A percentile compares a stretch with the other conserved stretches of the same genome.
Conservation (phyloP, 176 grass and related monocot genomes). For the Rhipidocladum racemiflorum region DNA sequence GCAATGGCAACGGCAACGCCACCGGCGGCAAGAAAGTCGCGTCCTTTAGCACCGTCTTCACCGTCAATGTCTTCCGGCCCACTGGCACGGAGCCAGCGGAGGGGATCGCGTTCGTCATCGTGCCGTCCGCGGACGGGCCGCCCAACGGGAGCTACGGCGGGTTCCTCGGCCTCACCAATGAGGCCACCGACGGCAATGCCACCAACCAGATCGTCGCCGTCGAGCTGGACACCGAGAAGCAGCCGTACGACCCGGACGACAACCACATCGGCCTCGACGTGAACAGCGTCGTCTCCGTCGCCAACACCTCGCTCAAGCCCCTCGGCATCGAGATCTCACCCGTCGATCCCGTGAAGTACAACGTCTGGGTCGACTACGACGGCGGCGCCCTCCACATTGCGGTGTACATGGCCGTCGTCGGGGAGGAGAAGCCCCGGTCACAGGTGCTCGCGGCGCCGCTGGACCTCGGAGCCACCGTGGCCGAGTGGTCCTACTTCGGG, state of each 20-base stretch:
- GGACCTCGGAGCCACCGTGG: slow-evolving; percentile 37
- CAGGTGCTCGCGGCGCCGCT: slow-evolving; percentile 49
- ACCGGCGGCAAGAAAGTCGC: slow-evolving; percentile 29
- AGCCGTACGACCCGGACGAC: slow-evolving; percentile 63
- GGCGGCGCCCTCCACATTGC: slow-evolving; percentile 37
- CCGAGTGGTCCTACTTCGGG: slow-evolving; percentile 60
- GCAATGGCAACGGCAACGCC: neutral
- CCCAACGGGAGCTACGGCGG: slow-evolving; percentile 40
- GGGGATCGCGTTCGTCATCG: slow-evolving; percentile 74
- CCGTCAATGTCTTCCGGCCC: slow-evolving; percentile 56
- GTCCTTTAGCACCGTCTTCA: slow-evolving; percentile 71
- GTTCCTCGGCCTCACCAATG: slow-evolving; percentile 71
- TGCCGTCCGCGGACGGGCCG: slow-evolving; percentile 23
- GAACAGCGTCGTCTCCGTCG: slow-evolving; percentile 65
- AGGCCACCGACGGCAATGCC: slow-evolving; percentile 42
- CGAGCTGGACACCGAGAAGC: slow-evolving; percentile 84
- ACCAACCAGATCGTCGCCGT: slow-evolving; percentile 68
- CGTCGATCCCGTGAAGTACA: slow-evolving; percentile 39
- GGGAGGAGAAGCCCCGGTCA: slow-evolving; percentile 7
- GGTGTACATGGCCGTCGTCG: slow-evolving; percentile 48
- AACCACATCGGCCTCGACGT: slow-evolving; percentile 87
- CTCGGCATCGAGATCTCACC: slow-evolving; percentile 63
- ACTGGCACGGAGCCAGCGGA: slow-evolving; percentile 45
- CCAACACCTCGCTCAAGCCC: slow-evolving; percentile 25
- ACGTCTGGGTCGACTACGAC: slow-evolving; percentile 82